These are phyloP conservation scores for Coffea canephora DNA, from an alignment of 257 asterid genomes.

Conservation along the genomic window DNA sequence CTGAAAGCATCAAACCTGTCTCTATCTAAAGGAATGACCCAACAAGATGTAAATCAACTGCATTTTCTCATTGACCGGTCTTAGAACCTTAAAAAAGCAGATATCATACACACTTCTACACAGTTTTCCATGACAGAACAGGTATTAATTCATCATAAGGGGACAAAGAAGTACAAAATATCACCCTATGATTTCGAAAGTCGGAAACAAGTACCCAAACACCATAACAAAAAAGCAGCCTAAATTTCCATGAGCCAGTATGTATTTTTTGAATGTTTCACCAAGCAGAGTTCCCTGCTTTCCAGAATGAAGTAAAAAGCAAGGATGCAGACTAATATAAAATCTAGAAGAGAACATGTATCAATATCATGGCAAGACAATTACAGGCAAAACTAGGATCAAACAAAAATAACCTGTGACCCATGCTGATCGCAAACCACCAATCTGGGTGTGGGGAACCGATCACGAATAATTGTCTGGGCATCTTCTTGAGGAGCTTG, in stretches of 20 bases:
- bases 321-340: background rate
- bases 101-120: no score
- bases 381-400: background rate
- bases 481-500: conserved; percentile 95
- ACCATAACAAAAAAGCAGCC: background rate
- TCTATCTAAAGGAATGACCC: no score
- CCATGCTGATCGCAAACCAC: conserved; percentile 99
- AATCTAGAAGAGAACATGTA: background rate
- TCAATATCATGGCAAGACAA: background rate
- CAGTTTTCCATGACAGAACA: background rate
- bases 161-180: background rate
- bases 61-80: background rate
- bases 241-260: background rate
- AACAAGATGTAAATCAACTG: no score
- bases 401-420: conserved; percentile 64
- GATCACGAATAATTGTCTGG: conserved; percentile 66
- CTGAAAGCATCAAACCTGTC: no score
- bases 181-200: background rate
- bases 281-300: background rate
- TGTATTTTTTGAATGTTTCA: background rate
- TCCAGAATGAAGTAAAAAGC: background rate
- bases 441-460: conserved; percentile 94
- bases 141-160: background rate
- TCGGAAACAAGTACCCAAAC: background rate
- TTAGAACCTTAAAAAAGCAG: background rate